Conservation (phyloP, 441 rosid species). For the Cnidoscolus chayamansa region DNA sequence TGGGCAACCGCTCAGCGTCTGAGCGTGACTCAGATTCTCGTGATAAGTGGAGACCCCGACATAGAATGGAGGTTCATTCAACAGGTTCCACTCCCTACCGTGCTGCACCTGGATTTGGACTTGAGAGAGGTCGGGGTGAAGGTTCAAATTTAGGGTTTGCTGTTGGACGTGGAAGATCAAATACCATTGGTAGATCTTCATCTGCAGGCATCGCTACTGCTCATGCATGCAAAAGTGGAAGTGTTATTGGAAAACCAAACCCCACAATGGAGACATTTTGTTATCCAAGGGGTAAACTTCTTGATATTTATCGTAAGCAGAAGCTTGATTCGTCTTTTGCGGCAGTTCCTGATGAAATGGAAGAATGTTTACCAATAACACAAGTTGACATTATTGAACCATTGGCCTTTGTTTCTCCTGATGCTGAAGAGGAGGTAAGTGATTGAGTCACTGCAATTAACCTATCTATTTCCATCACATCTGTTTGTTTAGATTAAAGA, state of each 20-base stretch:
- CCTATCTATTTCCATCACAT: background rate
- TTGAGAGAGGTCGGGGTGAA: constrained; percentile 61
- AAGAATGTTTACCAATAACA: constrained; percentile 45
- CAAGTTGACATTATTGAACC: constrained; percentile 47
- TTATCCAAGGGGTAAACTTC: constrained; percentile 86
- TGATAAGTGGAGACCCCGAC: constrained; percentile 98
- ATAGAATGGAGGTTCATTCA: constrained; percentile 45
- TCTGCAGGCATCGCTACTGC: constrained; percentile 28
- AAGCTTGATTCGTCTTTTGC: constrained; percentile 45
- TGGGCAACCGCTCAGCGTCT: constrained; percentile 40
- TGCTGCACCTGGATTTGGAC: constrained; percentile 89
- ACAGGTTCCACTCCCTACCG: constrained; percentile 42
- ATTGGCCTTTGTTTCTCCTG: constrained; percentile 73
- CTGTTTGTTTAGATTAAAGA: background rate
- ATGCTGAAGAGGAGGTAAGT: constrained; percentile 70
- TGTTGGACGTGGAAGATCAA: constrained; percentile 73
- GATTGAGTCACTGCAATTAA: constrained; percentile 5
- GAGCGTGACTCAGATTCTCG: constrained; percentile 85
- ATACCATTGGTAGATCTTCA: constrained; percentile 40
- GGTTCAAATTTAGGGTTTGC: constrained; percentile 65
- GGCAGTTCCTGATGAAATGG: constrained; percentile 52
- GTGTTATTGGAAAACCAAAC: constrained; percentile 39
- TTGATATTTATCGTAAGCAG: constrained; percentile 73
- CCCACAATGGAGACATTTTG: constrained; percentile 34
- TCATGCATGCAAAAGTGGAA: constrained; percentile 33